Evolutionary conservation across 495 filamentous ascomycete genomes (phyloP).

Genomic region (Penicillium argentinense): DNA sequence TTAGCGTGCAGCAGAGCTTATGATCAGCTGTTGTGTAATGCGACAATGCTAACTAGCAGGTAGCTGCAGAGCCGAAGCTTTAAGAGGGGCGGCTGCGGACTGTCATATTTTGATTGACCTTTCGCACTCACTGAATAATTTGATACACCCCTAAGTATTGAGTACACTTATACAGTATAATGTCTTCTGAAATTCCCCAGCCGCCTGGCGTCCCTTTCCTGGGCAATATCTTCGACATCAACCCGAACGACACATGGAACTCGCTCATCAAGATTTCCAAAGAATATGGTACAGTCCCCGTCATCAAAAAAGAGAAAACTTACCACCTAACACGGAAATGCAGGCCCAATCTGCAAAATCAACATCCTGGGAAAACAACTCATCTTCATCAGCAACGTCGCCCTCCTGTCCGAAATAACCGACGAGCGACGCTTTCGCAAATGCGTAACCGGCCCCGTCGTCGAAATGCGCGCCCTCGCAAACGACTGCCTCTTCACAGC

Average conservation of each 20-base stretch:
- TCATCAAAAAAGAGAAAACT: neutral
- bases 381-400: constrained; percentile 54
- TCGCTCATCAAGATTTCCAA: constrained; percentile 63
- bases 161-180: no score
- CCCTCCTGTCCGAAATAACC: constrained; percentile 67
- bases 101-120: no score
- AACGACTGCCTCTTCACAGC: constrained; percentile 78
- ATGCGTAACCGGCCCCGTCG: constrained; percentile 54
- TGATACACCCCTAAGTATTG: no score
- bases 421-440: constrained; percentile 73
- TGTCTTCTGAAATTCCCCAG: constrained; percentile 56
- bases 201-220: constrained; percentile 66
- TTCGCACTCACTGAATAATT: no score
- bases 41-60: no score
- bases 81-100: no score
- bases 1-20: no score
- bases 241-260: constrained; percentile 59
- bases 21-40: no score
- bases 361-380: constrained; percentile 52
- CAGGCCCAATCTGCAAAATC: constrained; percentile 72
- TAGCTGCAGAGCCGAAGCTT: no score
- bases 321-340: constrained; percentile 8
- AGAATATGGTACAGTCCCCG: constrained; percentile 53
- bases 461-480: constrained; percentile 61
- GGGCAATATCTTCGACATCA: constrained; percentile 66